phyloP scores from a whole-genome alignment of 2,329 filamentous ascomycete genomes.

The Exophiala lecanii-corni region DNA sequence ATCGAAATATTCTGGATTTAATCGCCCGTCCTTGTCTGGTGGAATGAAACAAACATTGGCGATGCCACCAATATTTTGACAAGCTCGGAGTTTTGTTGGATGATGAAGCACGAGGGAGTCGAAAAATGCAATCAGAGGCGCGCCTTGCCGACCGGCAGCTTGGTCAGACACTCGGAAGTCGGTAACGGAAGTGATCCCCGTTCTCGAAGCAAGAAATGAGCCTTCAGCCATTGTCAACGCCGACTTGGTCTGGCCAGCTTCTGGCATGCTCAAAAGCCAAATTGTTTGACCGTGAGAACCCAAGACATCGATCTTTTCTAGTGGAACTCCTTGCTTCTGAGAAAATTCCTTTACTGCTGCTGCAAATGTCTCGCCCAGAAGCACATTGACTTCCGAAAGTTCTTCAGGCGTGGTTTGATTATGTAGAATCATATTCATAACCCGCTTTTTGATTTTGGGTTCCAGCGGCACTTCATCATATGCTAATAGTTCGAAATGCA shows the following conservation, averaged over 20 bases:
- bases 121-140: constrained; percentile 55
- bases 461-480: constrained; percentile 55
- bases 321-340: constrained; percentile 39
- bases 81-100: constrained; percentile 53
- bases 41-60: constrained; percentile 59
- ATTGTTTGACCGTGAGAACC: constrained; percentile 58
- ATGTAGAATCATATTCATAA: constrained; percentile 55
- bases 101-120: constrained; percentile 54
- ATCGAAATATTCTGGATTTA: constrained; percentile 42
- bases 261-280: constrained; percentile 53
- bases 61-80: constrained; percentile 59
- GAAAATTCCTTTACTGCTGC: constrained; percentile 49
- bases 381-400: constrained; percentile 54
- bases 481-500: constrained; percentile 55
- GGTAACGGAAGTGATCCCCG: constrained; percentile 55
- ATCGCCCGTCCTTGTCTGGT: constrained; percentile 37
- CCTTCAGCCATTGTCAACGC: constrained; percentile 57
- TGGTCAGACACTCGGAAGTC: constrained; percentile 56
- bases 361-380: constrained; percentile 55
- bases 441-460: constrained; percentile 50
- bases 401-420: constrained; percentile 51
- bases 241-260: constrained; percentile 42
- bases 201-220: constrained; percentile 50
- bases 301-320: constrained; percentile 49
- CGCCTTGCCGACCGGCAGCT: constrained; percentile 52